Base-by-base conservation (phyloP, 2,329 filamentous ascomycete species). In the Claviceps citrina region DNA sequence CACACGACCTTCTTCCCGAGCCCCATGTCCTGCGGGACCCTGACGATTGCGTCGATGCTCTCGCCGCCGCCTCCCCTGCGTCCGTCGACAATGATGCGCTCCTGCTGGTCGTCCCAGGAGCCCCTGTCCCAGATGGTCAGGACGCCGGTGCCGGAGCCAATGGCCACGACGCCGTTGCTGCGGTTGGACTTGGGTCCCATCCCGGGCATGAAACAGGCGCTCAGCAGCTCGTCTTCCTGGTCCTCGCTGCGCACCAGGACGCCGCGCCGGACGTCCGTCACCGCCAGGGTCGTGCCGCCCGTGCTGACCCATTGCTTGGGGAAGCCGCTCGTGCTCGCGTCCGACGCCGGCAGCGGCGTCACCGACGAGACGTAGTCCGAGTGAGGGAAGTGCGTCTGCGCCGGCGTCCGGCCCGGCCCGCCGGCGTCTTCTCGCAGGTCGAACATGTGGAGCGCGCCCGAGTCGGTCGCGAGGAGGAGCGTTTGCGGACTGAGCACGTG, bases 221-320 rank as follows among this genome's bases (percentile, higher is more conserved):
- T 83, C n/a, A 95, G 69, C 43, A 96, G 64, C 60, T 96, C 85
- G 48, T 95, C 87, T 51, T 93, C 91, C 56, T 96, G 91, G 52
- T 96, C 86, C 54, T 95, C 91, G 49, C 85, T 94, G 44, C 81
- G 81, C 3, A 87, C 81, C 32, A 96, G 65, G 5, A 95, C 84
- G 12, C 89, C 89, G 36, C 84, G 72, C 19, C 89, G 76, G 33
- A 95, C 66, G 56, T 98, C 91, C 0, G 86, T 93, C 28, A 95
- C 79, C 1, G 86, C 84, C 16, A 98, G 65, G 0, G 89, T 96
- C 2, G 84, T 89, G 33, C 86, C 87, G 26, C 91, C 91, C 0
- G 87, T 95, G 28, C 82, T 91, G 39, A 95, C 73, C 82, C 86
- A 98, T 62, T 96, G 89, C 62, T 94, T 94, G 51, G 84, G 78